Evolutionary conservation across 495 filamentous ascomycete species (phyloP).

Genomic region (Acidomyces sp.): DNA sequence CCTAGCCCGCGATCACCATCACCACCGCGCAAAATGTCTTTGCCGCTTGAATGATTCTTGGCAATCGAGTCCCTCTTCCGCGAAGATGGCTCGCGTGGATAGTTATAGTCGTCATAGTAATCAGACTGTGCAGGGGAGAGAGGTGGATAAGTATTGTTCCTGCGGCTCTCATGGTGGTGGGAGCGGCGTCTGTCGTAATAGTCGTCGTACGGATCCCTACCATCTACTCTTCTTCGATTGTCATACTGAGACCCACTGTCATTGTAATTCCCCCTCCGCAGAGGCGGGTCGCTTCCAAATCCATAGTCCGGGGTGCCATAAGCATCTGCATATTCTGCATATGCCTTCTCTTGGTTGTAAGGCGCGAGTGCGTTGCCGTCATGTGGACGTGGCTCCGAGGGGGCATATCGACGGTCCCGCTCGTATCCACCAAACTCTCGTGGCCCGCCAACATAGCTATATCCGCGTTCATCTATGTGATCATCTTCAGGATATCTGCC

Average conservation of each 20-base stretch:
- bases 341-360: conserved; percentile 13
- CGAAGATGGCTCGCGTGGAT: background rate
- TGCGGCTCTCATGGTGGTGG: no score
- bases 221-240: background rate
- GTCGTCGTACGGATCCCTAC: background rate
- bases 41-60: background rate
- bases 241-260: conserved; percentile 2
- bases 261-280: background rate
- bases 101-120: conserved; percentile 1
- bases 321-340: conserved; percentile 9
- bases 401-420: conserved; percentile 1
- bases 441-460: conserved; percentile 2
- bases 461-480: conserved; percentile 3
- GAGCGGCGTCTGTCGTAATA: background rate
- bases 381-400: background rate
- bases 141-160: background rate
- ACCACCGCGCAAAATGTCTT: conserved; percentile 6
- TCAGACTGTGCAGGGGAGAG: background rate
- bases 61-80: background rate
- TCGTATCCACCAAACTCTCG: conserved; percentile 5
- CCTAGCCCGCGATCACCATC: conserved; percentile 11
- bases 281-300: conserved; percentile 1
- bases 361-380: conserved; percentile 2
- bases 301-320: conserved; percentile 4
- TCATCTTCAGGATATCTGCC: no score